phyloP scores from a whole-genome alignment of 768 basidiomycete genomes.

The Russula dissimulans region DNA sequence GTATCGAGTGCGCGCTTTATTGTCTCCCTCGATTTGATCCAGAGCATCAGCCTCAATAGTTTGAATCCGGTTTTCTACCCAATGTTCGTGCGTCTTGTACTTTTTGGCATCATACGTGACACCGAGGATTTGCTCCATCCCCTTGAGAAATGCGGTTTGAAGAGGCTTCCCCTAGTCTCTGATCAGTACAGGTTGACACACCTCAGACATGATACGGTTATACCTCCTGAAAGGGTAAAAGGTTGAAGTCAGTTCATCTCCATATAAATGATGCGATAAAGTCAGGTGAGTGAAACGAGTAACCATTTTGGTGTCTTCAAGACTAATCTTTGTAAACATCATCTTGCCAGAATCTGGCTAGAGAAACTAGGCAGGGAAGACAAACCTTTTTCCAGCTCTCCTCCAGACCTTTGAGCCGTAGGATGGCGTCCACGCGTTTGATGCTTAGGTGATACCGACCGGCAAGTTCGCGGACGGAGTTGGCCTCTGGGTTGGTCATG shows the following conservation, averaged over 20 bases:
- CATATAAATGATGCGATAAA: constrained; percentile 17
- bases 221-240: constrained; percentile 20
- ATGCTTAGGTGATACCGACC: constrained; percentile 55
- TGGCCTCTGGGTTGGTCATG: constrained; percentile 45
- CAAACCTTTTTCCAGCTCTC: constrained; percentile 61
- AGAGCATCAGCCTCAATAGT: constrained; percentile 53
- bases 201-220: background rate
- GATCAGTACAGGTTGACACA: constrained; percentile 8
- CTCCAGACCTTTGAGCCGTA: constrained; percentile 76
- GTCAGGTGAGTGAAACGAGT: constrained; percentile 23
- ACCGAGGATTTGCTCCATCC: constrained; percentile 75
- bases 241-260: constrained; percentile 15
- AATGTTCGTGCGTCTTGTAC: constrained; percentile 10
- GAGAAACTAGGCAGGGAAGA: constrained; percentile 14
- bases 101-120: constrained; percentile 30
- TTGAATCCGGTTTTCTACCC: constrained; percentile 34
- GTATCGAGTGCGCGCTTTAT: constrained; percentile 52
- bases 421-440: constrained; percentile 74
- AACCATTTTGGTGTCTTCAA: constrained; percentile 80
- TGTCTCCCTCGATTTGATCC: constrained; percentile 46
- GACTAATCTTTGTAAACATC: constrained; percentile 82
- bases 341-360: constrained; percentile 26
- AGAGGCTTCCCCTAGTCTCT: constrained; percentile 45
- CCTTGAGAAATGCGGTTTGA: constrained; percentile 70
- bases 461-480: constrained; percentile 54